A percentile compares a stretch with the other conserved stretches of the same genome.
phyloP scores from a whole-genome alignment of 352 stramenopile species.

The Phytopythium aichiense region DNA sequence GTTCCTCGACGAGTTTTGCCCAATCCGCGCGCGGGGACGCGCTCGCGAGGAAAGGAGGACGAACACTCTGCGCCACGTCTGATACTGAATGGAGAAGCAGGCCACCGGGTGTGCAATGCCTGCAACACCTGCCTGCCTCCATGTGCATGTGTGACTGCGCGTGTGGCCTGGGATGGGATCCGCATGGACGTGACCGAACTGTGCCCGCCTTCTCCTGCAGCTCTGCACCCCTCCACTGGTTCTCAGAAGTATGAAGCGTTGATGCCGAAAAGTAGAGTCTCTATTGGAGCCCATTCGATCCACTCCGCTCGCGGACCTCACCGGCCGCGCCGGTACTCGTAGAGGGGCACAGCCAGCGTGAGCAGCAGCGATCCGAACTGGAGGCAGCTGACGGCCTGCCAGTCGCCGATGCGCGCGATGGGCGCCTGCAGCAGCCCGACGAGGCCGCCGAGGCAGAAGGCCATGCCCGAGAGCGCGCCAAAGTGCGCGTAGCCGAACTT shows the following conservation, averaged over 20 bases:
- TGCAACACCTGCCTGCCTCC: too few relatives aligned
- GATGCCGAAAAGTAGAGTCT: neutral
- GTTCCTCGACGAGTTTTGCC: neutral
- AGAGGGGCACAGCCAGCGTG: conserved; percentile 44
- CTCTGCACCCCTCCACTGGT: too few relatives aligned
- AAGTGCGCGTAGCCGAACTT: conserved; percentile 85
- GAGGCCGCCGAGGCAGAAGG: conserved; percentile 63
- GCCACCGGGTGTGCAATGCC: too few relatives aligned
- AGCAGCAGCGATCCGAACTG: conserved; percentile 50
- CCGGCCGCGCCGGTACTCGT: conserved; percentile 32
- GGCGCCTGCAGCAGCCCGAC: conserved; percentile 64
- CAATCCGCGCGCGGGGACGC: neutral
- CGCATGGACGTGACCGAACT: too few relatives aligned
- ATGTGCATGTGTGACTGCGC: too few relatives aligned
- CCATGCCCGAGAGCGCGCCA: conserved; percentile 71
- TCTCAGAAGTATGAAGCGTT: too few relatives aligned
- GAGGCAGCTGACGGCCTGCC: conserved; percentile 34
- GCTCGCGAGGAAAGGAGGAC: too few relatives aligned
- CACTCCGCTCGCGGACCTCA: conserved; percentile 5
- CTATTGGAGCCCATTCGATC: neutral
- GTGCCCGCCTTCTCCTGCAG: too few relatives aligned
- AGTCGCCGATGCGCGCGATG: conserved; percentile 48
- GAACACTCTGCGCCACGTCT: too few relatives aligned
- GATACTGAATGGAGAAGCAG: too few relatives aligned
- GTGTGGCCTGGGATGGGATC: too few relatives aligned